Conservation (phyloP, 306 rosid genomes). For the Rosa chinensis region DNA sequence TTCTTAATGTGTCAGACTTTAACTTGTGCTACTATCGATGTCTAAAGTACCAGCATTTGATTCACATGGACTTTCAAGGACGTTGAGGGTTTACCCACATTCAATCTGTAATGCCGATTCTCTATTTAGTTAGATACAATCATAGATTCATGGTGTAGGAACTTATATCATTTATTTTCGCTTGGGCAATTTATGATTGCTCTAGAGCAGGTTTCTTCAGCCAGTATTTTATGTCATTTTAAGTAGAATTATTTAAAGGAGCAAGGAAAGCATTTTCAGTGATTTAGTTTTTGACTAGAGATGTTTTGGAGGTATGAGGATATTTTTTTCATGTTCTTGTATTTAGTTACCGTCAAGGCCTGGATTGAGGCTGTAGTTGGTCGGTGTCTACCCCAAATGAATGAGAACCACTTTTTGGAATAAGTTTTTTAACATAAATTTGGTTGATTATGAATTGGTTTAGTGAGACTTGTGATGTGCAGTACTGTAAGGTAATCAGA, state of each 20-base stretch:
- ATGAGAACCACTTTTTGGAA: not conserved
- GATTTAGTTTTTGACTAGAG: too few species aligned
- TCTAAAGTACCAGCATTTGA: too few species aligned
- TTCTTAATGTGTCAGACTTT: too few species aligned
- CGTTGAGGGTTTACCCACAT: not conserved
- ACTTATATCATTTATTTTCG: too few species aligned
- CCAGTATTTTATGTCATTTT: too few species aligned
- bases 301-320: not conserved
- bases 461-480: not conserved
- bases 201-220: too few species aligned
- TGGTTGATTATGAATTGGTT: not conserved
- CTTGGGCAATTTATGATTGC: too few species aligned
- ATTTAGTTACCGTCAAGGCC: not conserved
- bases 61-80: too few species aligned
- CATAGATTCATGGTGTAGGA: too few species aligned
- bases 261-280: too few species aligned
- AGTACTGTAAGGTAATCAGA: not conserved
- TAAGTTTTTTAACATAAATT: not conserved
- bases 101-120: not conserved
- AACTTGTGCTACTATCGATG: too few species aligned
- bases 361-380: conserved; percentile 1
- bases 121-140: not conserved
- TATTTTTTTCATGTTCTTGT: not conserved
- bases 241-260: too few species aligned
- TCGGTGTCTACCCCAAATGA: conserved; percentile 5